Evolutionary conservation across 345 rosid genomes (phyloP).

Genomic region (Combretum micranthum): DNA sequence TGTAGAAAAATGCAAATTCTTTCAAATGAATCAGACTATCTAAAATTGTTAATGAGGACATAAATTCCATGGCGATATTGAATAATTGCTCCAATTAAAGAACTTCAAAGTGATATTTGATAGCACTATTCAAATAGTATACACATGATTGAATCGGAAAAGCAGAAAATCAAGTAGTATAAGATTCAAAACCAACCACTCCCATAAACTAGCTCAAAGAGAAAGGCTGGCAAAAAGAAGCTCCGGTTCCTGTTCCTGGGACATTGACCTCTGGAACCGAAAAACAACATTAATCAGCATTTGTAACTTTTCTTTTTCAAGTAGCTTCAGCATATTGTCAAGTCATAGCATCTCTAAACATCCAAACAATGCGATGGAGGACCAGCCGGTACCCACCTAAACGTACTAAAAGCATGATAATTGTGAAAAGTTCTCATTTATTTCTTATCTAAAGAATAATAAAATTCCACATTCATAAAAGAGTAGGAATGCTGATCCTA

Average conservation of each 20-base stretch:
- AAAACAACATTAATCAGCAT: slow-evolving; percentile 1
- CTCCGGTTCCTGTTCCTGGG: slow-evolving; percentile 67
- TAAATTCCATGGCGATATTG: no score
- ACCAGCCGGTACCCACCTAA: not conserved
- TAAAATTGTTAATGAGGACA: no score
- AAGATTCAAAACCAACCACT: slow-evolving; percentile 4
- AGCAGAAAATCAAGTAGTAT: not conserved
- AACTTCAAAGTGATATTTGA: no score
- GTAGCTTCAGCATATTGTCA: not conserved
- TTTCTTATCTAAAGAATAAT: no score
- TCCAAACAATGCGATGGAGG: not conserved
- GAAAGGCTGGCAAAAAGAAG: slow-evolving; percentile 72
- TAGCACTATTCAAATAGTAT: no score
- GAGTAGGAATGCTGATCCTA: no score
- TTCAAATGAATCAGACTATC: no score
- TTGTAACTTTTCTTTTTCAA: not conserved
- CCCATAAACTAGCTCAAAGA: slow-evolving; percentile 22
- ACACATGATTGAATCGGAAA: not conserved
- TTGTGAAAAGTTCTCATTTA: no score
- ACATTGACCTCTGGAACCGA: slow-evolving; percentile 51
- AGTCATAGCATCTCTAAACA: not conserved
- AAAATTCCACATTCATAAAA: no score
- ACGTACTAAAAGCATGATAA: no score
- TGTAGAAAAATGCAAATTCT: no score
- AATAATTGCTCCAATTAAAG: no score